Evolutionary conservation across 441 rosid species (phyloP), one percentile per base, ranked within the genome.

Genomic region (Lepidium campestre): DNA sequence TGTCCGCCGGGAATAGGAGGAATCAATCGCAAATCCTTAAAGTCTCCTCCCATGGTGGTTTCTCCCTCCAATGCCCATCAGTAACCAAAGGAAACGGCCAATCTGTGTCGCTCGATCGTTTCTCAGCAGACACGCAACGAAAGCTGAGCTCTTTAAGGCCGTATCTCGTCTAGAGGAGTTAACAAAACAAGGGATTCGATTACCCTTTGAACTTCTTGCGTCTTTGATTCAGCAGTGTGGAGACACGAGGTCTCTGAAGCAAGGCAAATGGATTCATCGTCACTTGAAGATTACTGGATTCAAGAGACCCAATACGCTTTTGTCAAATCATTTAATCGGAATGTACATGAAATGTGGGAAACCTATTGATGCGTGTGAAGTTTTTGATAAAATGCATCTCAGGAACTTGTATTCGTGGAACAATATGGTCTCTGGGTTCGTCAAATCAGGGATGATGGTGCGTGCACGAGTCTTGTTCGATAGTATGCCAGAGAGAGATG

Each of bases 361-460:
- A 62, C 68, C 61, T 9, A 25, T 61, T 0, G 68, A 74, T 18
- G 95, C 93, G 1, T 74, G 79, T 10, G 77, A 82, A 76, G 75
- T 89, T 79, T 92, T 89, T 52, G 89, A 80, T 77, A 45, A 77
- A 75, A 85, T 92, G 95, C 72, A 72, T 44, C 57, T 9, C 8
- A 81, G 81, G 56, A 92, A 83, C 55, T 68, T 92, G 77, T 84
- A 80, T 70, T 82, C 90, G 14, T 92, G 92, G 81, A 90, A 90
- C 69, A 71, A 63, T 71, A 72, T 88, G 92, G 79, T 90, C 35
- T 79, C 85, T 34, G 95, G 93, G 45, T 92, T 81, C 67, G 84
- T 77, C 2, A 86, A 85, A 67, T 67, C 79, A 40, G 96, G 98
- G 53, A 80, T 74, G 84, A 32, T 84, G 72, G 68, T 65, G 29